A percentile compares a stretch with the other conserved stretches of the same genome.
phyloP scores from a whole-genome alignment of 257 asterid genomes.

The Solanum appendiculatum region DNA sequence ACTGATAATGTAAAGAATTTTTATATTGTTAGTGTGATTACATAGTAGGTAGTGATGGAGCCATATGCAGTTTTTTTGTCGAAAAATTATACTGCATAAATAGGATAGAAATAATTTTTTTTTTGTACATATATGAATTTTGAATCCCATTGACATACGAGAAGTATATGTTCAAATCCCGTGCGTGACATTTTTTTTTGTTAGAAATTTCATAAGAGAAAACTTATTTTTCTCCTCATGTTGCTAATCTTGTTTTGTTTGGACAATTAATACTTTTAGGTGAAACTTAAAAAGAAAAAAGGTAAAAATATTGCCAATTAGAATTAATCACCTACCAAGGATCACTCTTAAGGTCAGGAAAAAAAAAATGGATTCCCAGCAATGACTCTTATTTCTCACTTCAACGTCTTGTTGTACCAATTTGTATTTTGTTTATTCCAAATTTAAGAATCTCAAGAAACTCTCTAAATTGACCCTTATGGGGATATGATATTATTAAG shows the following conservation, averaged over 20 bases:
- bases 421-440: slow-evolving; percentile 25
- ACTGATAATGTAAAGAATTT: not conserved
- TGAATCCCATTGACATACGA: not conserved
- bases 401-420: slow-evolving; percentile 20
- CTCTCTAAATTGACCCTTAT: slow-evolving; percentile 32
- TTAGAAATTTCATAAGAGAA: not conserved
- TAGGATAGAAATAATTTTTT: too few relatives aligned
- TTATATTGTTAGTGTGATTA: not conserved
- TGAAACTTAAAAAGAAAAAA: not conserved
- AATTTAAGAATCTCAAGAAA: slow-evolving; percentile 60
- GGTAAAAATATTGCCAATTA: not conserved
- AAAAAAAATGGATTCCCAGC: slow-evolving; percentile 5
- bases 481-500: slow-evolving; percentile 38
- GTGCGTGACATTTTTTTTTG: rapidly evolving
- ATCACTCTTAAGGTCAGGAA: slow-evolving; percentile 40
- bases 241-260: not conserved
- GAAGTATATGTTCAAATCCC: not conserved
- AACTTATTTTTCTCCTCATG: not conserved
- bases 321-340: slow-evolving; percentile 21
- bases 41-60: not conserved
- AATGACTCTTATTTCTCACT: slow-evolving; percentile 22
- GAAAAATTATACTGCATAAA: not conserved
- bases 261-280: not conserved
- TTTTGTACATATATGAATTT: not conserved
- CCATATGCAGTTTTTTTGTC: not conserved